These are phyloP conservation scores for Lactifluus pinguis DNA, from an alignment of 768 basidiomycete genomes.

Conservation along the genomic window DNA sequence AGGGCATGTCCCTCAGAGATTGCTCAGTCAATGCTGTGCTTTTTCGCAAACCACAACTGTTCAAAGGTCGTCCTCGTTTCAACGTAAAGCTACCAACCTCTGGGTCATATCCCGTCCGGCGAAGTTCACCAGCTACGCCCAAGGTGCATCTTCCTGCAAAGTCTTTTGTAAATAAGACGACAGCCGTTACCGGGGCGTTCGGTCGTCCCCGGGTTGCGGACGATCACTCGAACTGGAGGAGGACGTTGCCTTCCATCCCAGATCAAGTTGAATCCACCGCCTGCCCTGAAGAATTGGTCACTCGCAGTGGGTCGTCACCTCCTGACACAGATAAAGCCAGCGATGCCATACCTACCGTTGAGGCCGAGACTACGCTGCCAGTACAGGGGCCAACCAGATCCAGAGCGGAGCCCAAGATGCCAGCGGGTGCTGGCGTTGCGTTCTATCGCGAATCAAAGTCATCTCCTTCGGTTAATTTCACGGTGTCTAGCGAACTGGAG, in stretches of 20 bases:
- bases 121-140: constrained; percentile 19
- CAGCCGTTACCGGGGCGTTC: constrained; percentile 18
- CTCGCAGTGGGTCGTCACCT: constrained; percentile 60
- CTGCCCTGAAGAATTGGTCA: constrained; percentile 33
- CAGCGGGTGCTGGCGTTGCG: constrained; percentile 60
- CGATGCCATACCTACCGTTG: constrained; percentile 26
- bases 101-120: constrained; percentile 10
- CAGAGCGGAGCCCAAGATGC: constrained; percentile 61
- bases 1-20: constrained; percentile 52
- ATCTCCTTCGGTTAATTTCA: constrained; percentile 56
- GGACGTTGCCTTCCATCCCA: constrained; percentile 20
- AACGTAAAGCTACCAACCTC: constrained; percentile 31
- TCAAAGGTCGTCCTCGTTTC: constrained; percentile 29
- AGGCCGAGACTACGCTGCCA: constrained; percentile 28
- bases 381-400: constrained; percentile 27
- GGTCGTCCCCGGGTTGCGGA: constrained; percentile 30
- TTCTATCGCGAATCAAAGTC: constrained; percentile 58
- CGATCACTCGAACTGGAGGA: constrained; percentile 34
- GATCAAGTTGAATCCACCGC: constrained; percentile 16
- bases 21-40: constrained; percentile 57
- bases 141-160: constrained; percentile 34
- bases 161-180: constrained; percentile 10
- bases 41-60: constrained; percentile 37
- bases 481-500: constrained; percentile 72
- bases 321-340: constrained; percentile 37